Conservation (phyloP, 2,329 filamentous ascomycete genomes). For the Microdochium trichocladiopsis region DNA sequence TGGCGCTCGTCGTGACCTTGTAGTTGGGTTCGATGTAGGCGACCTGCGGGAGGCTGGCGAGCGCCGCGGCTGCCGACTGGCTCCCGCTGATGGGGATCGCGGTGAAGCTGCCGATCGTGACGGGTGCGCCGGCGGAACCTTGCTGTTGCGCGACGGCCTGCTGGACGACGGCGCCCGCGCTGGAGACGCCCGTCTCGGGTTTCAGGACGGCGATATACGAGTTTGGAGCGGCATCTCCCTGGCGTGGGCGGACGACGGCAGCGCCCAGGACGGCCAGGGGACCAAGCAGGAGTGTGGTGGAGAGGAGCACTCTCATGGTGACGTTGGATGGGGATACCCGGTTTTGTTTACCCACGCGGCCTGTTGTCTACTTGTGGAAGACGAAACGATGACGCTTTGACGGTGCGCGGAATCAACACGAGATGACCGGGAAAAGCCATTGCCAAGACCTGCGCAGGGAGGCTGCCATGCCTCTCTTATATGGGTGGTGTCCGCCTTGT, state of each 20-base stretch:
- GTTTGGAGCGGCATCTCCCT: background rate
- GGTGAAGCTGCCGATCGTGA: background rate
- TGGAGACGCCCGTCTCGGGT: background rate
- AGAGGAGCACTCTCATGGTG: background rate
- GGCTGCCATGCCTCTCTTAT: too few relatives aligned
- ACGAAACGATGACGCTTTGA: background rate
- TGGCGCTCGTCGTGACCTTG: background rate
- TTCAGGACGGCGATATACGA: background rate
- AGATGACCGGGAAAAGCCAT: too few relatives aligned
- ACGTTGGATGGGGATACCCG: background rate
- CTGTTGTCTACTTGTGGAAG: background rate
- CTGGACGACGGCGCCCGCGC: background rate
- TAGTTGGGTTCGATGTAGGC: background rate
- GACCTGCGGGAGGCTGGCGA: background rate
- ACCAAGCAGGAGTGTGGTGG: background rate
- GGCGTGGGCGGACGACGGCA: too few relatives aligned
- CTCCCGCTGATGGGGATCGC: background rate
- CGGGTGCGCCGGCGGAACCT: background rate
- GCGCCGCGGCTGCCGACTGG: background rate
- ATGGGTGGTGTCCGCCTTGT: too few relatives aligned
- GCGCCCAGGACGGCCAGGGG: background rate
- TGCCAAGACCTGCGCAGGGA: too few relatives aligned
- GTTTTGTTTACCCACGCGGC: background rate
- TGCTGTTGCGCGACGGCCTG: background rate
- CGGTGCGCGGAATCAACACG: too few relatives aligned